Conservation (phyloP, 257 asterid species). For the Solanum boliviense region DNA sequence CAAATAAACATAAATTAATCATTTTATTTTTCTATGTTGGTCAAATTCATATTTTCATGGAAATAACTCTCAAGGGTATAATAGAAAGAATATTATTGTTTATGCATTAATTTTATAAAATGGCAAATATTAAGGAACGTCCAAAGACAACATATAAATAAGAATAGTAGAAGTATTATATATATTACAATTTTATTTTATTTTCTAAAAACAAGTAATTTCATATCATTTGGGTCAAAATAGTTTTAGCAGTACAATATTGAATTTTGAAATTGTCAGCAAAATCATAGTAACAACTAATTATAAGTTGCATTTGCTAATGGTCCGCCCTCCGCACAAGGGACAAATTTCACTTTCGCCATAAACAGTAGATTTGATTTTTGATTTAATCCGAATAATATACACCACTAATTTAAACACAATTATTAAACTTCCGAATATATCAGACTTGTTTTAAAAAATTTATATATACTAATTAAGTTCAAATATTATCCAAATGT, state of each 20-base stretch:
- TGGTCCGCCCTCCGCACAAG: not conserved
- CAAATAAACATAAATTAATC: too few species aligned
- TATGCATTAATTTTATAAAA: not conserved
- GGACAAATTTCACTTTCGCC: not conserved
- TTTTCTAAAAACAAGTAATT: too few species aligned
- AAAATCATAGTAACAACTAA: not conserved
- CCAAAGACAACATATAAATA: too few species aligned
- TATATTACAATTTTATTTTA: not conserved
- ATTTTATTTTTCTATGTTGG: too few species aligned
- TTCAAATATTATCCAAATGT: not conserved
- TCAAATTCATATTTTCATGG: not conserved
- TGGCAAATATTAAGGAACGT: too few species aligned
- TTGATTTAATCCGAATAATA: too few species aligned
- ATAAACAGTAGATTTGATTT: too few species aligned
- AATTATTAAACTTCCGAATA: not conserved
- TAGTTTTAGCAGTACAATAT: not conserved
- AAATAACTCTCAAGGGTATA: not conserved
- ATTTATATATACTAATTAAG: not conserved
- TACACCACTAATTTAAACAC: not conserved
- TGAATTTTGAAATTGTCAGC: not conserved
- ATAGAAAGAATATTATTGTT: too few species aligned
- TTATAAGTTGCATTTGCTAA: not conserved
- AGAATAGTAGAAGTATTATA: too few species aligned
- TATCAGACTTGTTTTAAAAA: not conserved
- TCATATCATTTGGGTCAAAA: not conserved